Percentiles rank a stretch among this genome's conserved stretches.
These are phyloP conservation scores for Juncus inflexus DNA, from an alignment of 176 grass and related monocot species.

Conservation along the genomic window DNA sequence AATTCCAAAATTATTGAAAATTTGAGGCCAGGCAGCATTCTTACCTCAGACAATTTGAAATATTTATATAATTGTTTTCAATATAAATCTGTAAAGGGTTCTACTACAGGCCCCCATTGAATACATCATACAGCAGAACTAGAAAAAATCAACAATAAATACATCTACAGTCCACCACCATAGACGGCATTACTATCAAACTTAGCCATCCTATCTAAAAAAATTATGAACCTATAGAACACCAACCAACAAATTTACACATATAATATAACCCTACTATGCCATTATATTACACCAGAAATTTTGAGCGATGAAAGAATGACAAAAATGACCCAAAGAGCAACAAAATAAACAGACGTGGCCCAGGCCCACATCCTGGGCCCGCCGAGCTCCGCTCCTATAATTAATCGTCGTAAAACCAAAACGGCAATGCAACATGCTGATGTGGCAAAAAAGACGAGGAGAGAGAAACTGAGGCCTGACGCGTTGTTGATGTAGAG, in stretches of 20 bases:
- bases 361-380: constrained; percentile 74
- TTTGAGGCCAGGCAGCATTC: too few species aligned
- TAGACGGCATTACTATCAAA: constrained; percentile 4
- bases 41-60: too few species aligned
- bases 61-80: too few species aligned
- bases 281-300: constrained; percentile 56
- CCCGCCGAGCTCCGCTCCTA: constrained; percentile 81
- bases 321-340: constrained; percentile 79
- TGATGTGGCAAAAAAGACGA: constrained; percentile 80
- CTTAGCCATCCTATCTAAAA: background rate
- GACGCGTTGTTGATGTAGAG: constrained; percentile 68
- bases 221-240: background rate
- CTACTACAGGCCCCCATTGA: too few species aligned
- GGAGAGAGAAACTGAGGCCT: constrained; percentile 81
- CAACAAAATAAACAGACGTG: constrained; percentile 68
- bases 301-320: constrained; percentile 64
- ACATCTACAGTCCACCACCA: background rate
- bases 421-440: constrained; percentile 63
- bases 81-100: too few species aligned
- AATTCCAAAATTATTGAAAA: background rate
- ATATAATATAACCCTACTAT: background rate
- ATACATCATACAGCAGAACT: too few species aligned
- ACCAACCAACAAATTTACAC: background rate
- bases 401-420: constrained; percentile 50
- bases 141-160: background rate